Percentiles rank a stretch among this genome's conserved stretches.
Conservation (phyloP, 164 flowering plant genomes). For the grape (Vitis vinifera) region DNA sequence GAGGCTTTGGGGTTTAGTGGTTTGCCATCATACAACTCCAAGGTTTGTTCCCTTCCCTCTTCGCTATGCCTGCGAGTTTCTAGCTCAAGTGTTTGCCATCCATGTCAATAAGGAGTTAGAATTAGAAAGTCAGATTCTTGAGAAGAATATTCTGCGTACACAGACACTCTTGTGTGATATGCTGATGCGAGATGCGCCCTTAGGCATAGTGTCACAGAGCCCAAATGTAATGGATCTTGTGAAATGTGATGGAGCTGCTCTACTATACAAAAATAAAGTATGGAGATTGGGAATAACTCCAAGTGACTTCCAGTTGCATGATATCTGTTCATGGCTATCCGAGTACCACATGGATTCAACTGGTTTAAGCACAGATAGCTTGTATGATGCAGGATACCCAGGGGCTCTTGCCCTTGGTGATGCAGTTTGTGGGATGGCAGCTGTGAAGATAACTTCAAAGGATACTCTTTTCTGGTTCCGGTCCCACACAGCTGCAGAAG, state of each 20-base stretch:
- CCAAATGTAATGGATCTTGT: conserved; percentile 94
- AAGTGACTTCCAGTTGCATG: conserved; percentile 57
- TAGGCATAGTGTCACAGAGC: conserved; percentile 82
- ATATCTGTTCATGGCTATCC: conserved; percentile 66
- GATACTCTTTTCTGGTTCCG: conserved; percentile 95
- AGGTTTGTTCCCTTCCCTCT: conserved; percentile 98
- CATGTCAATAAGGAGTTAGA: conserved; percentile 89
- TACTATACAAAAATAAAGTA: conserved; percentile 65
- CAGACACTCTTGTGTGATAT: conserved; percentile 94
- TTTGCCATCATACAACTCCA: conserved; percentile 86
- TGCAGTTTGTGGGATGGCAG: conserved; percentile 91
- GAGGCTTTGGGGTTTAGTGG: conserved; percentile 96
- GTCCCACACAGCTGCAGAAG: conserved; percentile 77
- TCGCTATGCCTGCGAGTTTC: conserved; percentile 94
- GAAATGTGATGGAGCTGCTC: conserved; percentile 91
- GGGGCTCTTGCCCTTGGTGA: conserved; percentile 77
- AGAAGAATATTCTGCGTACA: conserved; percentile 84
- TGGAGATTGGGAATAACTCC: conserved; percentile 74
- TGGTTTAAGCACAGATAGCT: conserved; percentile 91
- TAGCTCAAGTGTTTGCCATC: conserved; percentile 92
- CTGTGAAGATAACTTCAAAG: conserved; percentile 69
- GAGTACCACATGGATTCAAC: conserved; percentile 85
- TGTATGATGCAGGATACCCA: conserved; percentile 84
- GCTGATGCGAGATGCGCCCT: conserved; percentile 88
- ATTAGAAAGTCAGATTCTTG: conserved; percentile 73